These are phyloP conservation scores for Chlorella ohadii DNA, from an alignment of 139 green algal species.

Conservation along the genomic window DNA sequence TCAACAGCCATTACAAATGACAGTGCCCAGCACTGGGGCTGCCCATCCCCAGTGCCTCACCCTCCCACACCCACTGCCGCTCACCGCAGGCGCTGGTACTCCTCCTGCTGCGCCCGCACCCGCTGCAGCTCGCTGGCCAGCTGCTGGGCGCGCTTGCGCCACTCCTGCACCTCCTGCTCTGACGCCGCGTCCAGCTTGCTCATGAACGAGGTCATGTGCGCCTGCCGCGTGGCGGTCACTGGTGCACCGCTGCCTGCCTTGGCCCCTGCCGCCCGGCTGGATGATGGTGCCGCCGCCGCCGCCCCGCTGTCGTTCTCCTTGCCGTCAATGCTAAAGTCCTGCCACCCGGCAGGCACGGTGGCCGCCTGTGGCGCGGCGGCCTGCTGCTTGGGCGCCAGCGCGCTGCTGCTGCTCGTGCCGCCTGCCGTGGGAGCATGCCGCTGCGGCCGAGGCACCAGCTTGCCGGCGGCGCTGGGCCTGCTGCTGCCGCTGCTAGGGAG, in stretches of 20 bases:
- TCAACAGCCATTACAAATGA: too few species aligned
- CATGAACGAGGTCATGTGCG: conserved; percentile 38
- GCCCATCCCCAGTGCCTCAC: neutral
- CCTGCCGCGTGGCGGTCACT: neutral
- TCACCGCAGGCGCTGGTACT: conserved; percentile 41
- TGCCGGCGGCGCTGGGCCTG: neutral
- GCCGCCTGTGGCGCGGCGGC: too few species aligned
- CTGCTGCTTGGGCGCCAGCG: too few species aligned
- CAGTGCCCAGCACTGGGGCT: too few species aligned
- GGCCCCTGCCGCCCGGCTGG: neutral
- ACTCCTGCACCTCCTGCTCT: conserved; percentile 32
- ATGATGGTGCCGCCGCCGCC: neutral
- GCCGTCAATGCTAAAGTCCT: neutral
- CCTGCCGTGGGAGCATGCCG: too few species aligned
- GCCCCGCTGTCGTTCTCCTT: neutral
- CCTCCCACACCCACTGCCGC: neutral
- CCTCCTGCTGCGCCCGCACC: conserved; percentile 27
- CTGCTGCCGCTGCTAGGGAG: neutral
- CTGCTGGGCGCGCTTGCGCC: conserved; percentile 24
- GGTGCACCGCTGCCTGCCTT: too few species aligned
- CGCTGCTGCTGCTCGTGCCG: neutral
- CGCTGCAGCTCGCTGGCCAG: conserved; percentile 41
- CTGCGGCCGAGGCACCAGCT: neutral
- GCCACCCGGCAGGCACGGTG: neutral
- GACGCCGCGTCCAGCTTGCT: conserved; percentile 23